phyloP scores from a whole-genome alignment of 768 basidiomycete species.

The Galerina marginata region DNA sequence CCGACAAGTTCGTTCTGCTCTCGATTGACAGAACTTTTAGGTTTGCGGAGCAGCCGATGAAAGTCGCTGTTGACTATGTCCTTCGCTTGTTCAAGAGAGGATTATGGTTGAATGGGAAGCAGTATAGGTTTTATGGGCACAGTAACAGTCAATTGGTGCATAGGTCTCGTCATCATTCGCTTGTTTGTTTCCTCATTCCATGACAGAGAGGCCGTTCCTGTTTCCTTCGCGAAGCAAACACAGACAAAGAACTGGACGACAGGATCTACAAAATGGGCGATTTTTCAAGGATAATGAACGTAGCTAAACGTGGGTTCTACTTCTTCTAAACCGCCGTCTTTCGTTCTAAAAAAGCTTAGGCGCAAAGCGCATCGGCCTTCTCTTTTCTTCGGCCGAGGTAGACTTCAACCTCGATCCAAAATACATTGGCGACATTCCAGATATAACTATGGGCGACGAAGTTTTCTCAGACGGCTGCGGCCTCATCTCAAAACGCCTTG shows the following conservation, averaged over 20 bases:
- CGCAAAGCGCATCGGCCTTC: slow-evolving; percentile 70
- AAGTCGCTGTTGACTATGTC: slow-evolving; percentile 60
- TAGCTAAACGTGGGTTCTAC: slow-evolving; percentile 53
- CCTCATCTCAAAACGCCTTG: slow-evolving; percentile 58
- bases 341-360: slow-evolving; percentile 39
- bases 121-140: slow-evolving; percentile 75
- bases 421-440: slow-evolving; percentile 58
- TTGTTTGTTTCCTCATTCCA: not conserved
- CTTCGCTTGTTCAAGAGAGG: slow-evolving; percentile 58
- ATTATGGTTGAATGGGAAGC: slow-evolving; percentile 58
- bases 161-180: not conserved
- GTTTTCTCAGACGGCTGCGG: slow-evolving; percentile 75
- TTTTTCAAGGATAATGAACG: slow-evolving; percentile 64
- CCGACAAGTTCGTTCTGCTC: slow-evolving; percentile 57
- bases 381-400: slow-evolving; percentile 68
- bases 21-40: slow-evolving; percentile 57
- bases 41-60: slow-evolving; percentile 57
- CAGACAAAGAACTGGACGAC: slow-evolving; percentile 61
- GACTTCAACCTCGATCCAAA: slow-evolving; percentile 59
- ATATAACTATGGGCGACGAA: slow-evolving; percentile 61
- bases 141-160: slow-evolving; percentile 72
- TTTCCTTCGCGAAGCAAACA: slow-evolving; percentile 59
- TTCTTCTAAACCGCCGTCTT: slow-evolving; percentile 4
- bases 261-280: slow-evolving; percentile 64
- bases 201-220: slow-evolving; percentile 64